A percentile compares a stretch with the other conserved stretches of the same genome.
phyloP scores from a whole-genome alignment of 345 rosid species.

The Salix suchowensis region DNA sequence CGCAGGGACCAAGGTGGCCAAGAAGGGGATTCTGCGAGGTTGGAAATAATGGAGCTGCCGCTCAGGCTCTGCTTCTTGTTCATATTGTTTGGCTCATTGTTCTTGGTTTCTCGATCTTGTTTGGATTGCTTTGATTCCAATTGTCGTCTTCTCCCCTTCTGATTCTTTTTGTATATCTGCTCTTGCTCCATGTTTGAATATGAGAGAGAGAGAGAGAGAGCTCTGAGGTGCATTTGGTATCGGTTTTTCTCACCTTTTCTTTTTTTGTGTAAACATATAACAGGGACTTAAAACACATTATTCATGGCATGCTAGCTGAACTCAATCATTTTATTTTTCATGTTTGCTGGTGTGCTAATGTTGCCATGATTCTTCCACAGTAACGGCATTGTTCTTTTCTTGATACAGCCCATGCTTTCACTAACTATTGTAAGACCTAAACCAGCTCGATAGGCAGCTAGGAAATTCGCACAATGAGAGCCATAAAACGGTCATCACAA shows the following conservation, averaged over 20 bases:
- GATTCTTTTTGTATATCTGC: too few relatives aligned
- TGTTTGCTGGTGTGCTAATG: background rate
- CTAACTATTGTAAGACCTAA: background rate
- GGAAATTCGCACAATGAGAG: background rate
- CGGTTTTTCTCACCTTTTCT: too few relatives aligned
- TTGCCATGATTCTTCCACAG: background rate
- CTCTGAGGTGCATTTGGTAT: background rate
- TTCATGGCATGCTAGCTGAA: background rate
- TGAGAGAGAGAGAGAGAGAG: too few relatives aligned
- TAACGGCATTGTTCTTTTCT: background rate
- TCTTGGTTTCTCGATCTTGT: conserved; percentile 18
- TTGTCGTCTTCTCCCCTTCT: background rate
- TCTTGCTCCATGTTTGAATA: too few relatives aligned
- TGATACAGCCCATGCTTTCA: too few relatives aligned
- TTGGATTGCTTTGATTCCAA: conserved; percentile 14
- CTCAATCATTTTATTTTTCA: background rate
- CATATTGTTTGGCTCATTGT: conserved; percentile 21
- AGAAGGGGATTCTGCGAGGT: conserved; percentile 20
- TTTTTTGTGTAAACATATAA: background rate
- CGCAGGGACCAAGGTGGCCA: conserved; percentile 16
- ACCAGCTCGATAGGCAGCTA: background rate
- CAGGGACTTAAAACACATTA: background rate
- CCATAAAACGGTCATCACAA: background rate
- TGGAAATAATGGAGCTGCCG: conserved; percentile 18
- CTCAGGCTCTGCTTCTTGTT: conserved; percentile 25